Percentiles rank a stretch among this genome's conserved stretches.
Conservation (phyloP, 108 stramenopile species). For the Fragilaria crotonensis region DNA sequence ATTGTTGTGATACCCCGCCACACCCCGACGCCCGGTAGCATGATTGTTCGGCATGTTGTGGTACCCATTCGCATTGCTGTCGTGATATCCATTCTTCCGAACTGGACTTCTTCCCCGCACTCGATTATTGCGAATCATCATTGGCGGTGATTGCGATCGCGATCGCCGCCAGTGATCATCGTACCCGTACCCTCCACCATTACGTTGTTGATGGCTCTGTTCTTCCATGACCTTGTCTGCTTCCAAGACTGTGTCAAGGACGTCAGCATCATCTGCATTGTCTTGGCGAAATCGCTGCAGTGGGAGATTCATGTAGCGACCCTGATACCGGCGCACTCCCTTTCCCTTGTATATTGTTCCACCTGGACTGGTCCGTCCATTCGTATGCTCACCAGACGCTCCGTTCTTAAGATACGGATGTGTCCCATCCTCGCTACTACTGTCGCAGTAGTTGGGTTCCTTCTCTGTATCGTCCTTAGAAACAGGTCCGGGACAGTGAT, state of each 20-base stretch:
- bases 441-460: neutral
- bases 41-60: no score
- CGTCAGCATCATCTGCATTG: neutral
- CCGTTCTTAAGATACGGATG: slow-evolving; percentile 19
- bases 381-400: slow-evolving; percentile 2
- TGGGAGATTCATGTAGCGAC: slow-evolving; percentile 48
- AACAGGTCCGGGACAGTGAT: no score
- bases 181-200: no score
- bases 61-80: no score
- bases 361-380: slow-evolving; percentile 48
- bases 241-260: neutral
- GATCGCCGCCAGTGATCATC: no score
- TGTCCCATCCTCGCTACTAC: neutral
- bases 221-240: neutral
- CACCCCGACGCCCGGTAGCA: no score
- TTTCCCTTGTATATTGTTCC: slow-evolving; percentile 56
- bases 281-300: slow-evolving; percentile 46
- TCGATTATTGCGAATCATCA: no score
- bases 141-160: no score
- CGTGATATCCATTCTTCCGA: no score
- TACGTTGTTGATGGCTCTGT: no score
- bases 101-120: no score
- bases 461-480: slow-evolving; percentile 1
- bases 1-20: no score
- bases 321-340: slow-evolving; percentile 51